Evolutionary conservation across 2,329 filamentous ascomycete species (phyloP).

Genomic region (Hypocrella siamensis): DNA sequence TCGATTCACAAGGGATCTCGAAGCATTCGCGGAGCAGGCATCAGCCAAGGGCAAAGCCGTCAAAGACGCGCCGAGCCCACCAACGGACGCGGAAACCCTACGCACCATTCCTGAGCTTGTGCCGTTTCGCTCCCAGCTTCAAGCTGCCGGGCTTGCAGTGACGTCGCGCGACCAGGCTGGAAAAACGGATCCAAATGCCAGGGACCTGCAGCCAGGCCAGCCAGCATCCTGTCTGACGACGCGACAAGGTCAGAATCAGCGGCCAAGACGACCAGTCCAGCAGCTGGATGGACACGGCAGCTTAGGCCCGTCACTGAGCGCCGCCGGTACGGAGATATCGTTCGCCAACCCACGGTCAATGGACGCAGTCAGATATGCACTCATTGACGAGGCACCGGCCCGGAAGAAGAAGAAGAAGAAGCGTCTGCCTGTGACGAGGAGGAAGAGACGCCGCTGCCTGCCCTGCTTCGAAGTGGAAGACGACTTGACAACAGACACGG

Average conservation of each 20-base stretch:
- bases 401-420: constrained; percentile 10
- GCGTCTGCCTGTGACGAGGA: constrained; percentile 5
- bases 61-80: constrained; percentile 21
- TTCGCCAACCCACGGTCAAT: constrained; percentile 14
- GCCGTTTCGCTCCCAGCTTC: constrained; percentile 37
- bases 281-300: constrained; percentile 15
- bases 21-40: constrained; percentile 16
- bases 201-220: constrained; percentile 2
- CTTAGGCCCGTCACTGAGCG: constrained; percentile 8
- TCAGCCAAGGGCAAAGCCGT: constrained; percentile 20
- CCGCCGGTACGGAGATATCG: constrained; percentile 15
- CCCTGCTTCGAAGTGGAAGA: constrained; percentile 13
- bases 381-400: constrained; percentile 14
- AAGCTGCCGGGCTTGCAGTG: constrained; percentile 36
- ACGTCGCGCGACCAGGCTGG: constrained; percentile 34
- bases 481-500: constrained; percentile 9
- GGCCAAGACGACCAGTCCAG: neutral
- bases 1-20: constrained; percentile 16
- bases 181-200: constrained; percentile 10
- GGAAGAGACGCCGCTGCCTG: constrained; percentile 9
- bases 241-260: neutral
- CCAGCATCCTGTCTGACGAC: neutral
- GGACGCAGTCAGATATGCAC: constrained; percentile 17
- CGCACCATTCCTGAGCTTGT: constrained; percentile 36
- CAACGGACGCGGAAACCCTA: constrained; percentile 25